Base-by-base conservation (phyloP, 345 rosid genomes). In the Chamaenerion angustifolium region DNA sequence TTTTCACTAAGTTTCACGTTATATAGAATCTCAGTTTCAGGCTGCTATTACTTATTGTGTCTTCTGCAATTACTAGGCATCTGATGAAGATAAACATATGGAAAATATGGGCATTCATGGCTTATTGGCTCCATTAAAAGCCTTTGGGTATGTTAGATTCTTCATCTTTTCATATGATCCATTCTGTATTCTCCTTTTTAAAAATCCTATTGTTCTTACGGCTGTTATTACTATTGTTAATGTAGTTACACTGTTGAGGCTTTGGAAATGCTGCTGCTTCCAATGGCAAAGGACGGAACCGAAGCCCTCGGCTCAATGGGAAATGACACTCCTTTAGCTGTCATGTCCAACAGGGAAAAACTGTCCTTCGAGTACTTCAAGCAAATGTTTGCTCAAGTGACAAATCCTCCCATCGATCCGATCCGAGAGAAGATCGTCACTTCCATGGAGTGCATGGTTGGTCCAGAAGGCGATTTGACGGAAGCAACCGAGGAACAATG, bases 261-360 rank as follows among this genome's bases (percentile, higher is more conserved):
- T 60, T 69, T 93, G 71, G 99, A 93, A 65, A 93, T 93, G 99
- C 56, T 93, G 64, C 59, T 93, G 64, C 95, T 93, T 75, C 99
- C 99, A 44, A 93, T 93, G 99, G 99, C 94, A 56, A 93, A 81
- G 70, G 95, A 88, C 45, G 97, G 94, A 14, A 56, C 80, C 4
- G 99, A 93, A 72, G 92, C 99, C 55, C 97, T 93, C 66, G 99
- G 99, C 65, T 93, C 99, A 17, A 93, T 93, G 99, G 99, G 99
- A 62, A 93, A 93, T 70, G 99, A 93, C 76, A 63, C 99, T 1
- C 97, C 99, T 42, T 71, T 93, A 60, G 99, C 99, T 52, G 96
- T 93, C 16, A 85, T 93, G 97, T 93, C 99, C 43, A 57, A 78
- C 68, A 65, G 95, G 54, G 97, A 93, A 64, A 93, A 93, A 45